Conservation (phyloP, 768 basidiomycete species). For the Boletus coccyginus region DNA sequence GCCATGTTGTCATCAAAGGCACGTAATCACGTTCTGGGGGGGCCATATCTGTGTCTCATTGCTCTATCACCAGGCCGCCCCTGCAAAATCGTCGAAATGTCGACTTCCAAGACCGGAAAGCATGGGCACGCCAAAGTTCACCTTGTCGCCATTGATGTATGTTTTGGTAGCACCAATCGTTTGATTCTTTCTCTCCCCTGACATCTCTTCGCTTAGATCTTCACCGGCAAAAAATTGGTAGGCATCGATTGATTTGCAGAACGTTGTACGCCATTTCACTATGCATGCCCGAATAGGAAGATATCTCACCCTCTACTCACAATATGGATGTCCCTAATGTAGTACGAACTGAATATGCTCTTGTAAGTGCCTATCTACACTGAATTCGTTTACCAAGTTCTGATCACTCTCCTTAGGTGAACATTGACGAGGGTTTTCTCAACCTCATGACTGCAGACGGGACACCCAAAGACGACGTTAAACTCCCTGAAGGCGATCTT, state of each 20-base stretch:
- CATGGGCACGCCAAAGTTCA: conserved; percentile 99
- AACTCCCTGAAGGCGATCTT: conserved; percentile 81
- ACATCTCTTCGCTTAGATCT: conserved; percentile 61
- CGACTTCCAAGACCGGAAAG: conserved; percentile 99
- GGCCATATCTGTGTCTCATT: conserved; percentile 3
- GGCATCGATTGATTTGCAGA: conserved; percentile 23
- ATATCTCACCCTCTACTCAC: conserved; percentile 95
- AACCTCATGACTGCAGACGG: conserved; percentile 90
- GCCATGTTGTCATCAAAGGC: conserved; percentile 96
- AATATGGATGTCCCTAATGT: conserved; percentile 99
- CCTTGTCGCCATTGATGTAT: conserved; percentile 92
- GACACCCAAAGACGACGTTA: conserved; percentile 87
- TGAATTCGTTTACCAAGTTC: not conserved
- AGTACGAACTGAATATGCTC: conserved; percentile 81
- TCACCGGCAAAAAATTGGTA: conserved; percentile 96
- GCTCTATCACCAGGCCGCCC: conserved; percentile 58
- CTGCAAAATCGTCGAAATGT: conserved; percentile 99
- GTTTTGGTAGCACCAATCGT: conserved; percentile 32
- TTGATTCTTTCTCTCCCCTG: conserved; percentile 1
- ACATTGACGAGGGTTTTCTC: conserved; percentile 93
- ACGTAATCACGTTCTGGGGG: not conserved
- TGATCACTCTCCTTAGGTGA: conserved; percentile 46
- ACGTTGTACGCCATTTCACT: not conserved
- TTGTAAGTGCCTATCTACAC: conserved; percentile 47
- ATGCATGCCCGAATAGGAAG: conserved; percentile 56